These are phyloP conservation scores for Cladosporium cucumerinum DNA, from an alignment of 2,329 filamentous ascomycete genomes.

Conservation along the genomic window DNA sequence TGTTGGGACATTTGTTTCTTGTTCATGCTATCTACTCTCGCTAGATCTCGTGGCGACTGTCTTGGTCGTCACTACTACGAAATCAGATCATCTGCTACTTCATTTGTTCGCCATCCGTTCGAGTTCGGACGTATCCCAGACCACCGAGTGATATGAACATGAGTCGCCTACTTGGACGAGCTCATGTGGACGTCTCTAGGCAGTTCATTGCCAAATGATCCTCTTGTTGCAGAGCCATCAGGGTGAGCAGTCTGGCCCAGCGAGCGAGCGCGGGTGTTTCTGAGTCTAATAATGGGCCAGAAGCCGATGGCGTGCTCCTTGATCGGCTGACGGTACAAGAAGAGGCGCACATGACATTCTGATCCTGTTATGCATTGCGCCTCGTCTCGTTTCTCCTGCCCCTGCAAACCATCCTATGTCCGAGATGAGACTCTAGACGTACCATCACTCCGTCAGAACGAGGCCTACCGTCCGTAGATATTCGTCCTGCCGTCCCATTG, in stretches of 20 bases:
- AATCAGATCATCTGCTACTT: constrained; percentile 6
- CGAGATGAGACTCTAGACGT: neutral
- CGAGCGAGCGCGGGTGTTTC: neutral
- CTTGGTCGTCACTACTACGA: neutral
- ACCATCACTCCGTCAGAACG: neutral
- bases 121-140: neutral
- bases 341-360: neutral
- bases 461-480: neutral
- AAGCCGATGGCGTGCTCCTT: constrained; percentile 1
- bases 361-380: neutral
- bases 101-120: neutral
- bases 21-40: constrained; percentile 1
- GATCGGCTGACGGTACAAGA: neutral
- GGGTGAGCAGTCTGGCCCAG: neutral
- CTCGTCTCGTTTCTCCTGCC: neutral
- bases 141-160: neutral
- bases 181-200: neutral
- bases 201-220: neutral
- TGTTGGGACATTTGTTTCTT: constrained; percentile 1
- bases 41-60: neutral
- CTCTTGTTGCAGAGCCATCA: neutral
- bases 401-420: neutral
- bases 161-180: neutral
- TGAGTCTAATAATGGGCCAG: neutral
- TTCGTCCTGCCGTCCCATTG: neutral